phyloP scores from a whole-genome alignment of 176 grass and related monocot species.

The Alopecurus myosuroides region DNA sequence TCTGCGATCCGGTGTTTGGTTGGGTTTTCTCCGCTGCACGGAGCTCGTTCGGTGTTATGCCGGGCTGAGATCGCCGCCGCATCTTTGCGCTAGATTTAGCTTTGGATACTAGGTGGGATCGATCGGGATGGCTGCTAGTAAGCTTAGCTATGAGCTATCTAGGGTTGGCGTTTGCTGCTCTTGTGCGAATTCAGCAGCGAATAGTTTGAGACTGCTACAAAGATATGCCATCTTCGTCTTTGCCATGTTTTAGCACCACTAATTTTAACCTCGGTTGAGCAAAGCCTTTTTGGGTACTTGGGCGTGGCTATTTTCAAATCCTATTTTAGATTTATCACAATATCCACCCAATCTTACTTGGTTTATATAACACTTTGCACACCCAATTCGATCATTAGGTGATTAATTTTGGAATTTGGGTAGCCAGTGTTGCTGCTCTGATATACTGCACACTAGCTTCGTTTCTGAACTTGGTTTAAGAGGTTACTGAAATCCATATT shows the following conservation, averaged over 20 bases:
- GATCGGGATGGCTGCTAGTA: neutral
- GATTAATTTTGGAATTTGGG: neutral
- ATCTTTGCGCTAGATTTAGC: neutral
- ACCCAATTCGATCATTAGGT: neutral
- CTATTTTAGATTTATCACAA: neutral
- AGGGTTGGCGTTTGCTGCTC: neutral
- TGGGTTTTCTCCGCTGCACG: neutral
- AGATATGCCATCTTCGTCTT: neutral
- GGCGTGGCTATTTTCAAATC: neutral
- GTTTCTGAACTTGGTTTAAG: neutral
- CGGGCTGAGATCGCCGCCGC: neutral
- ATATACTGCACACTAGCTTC: neutral
- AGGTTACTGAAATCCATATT: conserved; percentile 5
- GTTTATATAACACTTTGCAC: neutral
- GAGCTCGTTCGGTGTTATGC: neutral
- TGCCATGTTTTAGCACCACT: neutral
- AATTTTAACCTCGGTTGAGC: neutral
- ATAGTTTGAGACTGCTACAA: neutral
- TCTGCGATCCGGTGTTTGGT: conserved; percentile 25
- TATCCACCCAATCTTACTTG: neutral
- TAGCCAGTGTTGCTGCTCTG: neutral
- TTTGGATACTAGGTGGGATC: neutral
- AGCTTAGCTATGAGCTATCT: neutral
- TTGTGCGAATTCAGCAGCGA: neutral
- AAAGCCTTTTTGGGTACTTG: neutral